Conservation (phyloP, 768 basidiomycete species). For the Amanita fuliginea region DNA sequence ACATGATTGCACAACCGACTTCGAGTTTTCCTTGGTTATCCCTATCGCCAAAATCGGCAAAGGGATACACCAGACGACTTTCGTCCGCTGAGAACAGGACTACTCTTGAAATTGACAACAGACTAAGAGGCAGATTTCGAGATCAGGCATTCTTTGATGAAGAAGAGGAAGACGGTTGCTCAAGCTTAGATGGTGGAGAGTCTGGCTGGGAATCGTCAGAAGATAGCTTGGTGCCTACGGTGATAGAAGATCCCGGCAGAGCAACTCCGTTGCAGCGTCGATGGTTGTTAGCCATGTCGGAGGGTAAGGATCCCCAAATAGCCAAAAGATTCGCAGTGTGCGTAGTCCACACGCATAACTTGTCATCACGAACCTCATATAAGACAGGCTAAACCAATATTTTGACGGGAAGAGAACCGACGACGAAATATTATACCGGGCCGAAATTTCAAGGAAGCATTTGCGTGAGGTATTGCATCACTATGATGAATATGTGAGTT, state of each 20-base stretch:
- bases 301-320: slow-evolving; percentile 61
- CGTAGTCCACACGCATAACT: slow-evolving; percentile 14
- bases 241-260: slow-evolving; percentile 75
- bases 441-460: slow-evolving; percentile 76
- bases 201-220: slow-evolving; percentile 39
- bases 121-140: slow-evolving; percentile 2
- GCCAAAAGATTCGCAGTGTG: slow-evolving; percentile 72
- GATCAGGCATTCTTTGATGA: slow-evolving; percentile 16
- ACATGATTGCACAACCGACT: slow-evolving; percentile 6
- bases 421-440: slow-evolving; percentile 87
- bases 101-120: slow-evolving; percentile 8
- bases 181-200: slow-evolving; percentile 26
- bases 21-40: slow-evolving; percentile 35
- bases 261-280: slow-evolving; percentile 70
- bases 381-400: slow-evolving; percentile 73
- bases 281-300: slow-evolving; percentile 89
- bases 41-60: slow-evolving; percentile 42
- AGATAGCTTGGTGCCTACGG: slow-evolving; percentile 39
- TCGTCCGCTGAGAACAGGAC: slow-evolving; percentile 39
- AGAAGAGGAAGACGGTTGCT: slow-evolving; percentile 23
- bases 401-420: slow-evolving; percentile 89
- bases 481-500: slow-evolving; percentile 79
- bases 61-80: slow-evolving; percentile 31
- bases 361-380: neutral
- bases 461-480: slow-evolving; percentile 74